Conservation (phyloP, 2,329 filamentous ascomycete species). For the Penicillium frequentans region DNA sequence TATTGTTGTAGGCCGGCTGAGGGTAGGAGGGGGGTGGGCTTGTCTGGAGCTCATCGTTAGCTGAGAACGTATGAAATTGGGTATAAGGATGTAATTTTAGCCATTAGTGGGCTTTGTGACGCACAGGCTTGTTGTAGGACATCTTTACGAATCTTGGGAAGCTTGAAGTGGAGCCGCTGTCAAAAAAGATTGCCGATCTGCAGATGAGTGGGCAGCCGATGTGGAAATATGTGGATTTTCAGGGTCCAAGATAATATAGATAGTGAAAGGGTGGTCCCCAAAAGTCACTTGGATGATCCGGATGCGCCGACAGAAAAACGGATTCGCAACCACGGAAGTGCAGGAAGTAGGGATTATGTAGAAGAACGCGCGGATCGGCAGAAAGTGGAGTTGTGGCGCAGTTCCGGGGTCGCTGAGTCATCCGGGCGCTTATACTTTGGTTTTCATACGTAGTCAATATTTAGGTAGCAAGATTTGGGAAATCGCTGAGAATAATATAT, state of each 20-base stretch:
- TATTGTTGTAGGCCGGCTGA: conserved; percentile 30
- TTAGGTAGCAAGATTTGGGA: neutral
- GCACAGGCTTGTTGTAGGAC: conserved; percentile 36
- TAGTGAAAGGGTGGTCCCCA: neutral
- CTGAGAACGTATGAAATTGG: neutral
- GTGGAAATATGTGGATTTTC: conserved; percentile 1
- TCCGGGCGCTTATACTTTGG: neutral
- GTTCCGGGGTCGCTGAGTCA: conserved; percentile 4
- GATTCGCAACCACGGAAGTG: neutral
- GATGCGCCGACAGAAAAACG: neutral
- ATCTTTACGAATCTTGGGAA: conserved; percentile 17
- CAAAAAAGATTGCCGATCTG: conserved; percentile 3
- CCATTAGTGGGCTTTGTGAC: conserved; percentile 5
- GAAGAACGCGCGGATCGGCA: conserved; percentile 14
- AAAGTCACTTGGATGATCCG: neutral
- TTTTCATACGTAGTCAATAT: neutral
- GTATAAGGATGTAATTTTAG: neutral
- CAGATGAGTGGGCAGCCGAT: neutral
- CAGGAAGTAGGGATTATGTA: conserved; percentile 4
- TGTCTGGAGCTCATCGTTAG: conserved; percentile 19
- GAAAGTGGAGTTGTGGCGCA: conserved; percentile 15
- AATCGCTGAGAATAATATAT: neutral
- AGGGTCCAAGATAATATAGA: neutral
- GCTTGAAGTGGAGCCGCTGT: conserved; percentile 6
- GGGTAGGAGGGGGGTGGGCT: conserved; percentile 41